phyloP scores from a whole-genome alignment of 495 filamentous ascomycete species.

The Arthonia radiata region DNA sequence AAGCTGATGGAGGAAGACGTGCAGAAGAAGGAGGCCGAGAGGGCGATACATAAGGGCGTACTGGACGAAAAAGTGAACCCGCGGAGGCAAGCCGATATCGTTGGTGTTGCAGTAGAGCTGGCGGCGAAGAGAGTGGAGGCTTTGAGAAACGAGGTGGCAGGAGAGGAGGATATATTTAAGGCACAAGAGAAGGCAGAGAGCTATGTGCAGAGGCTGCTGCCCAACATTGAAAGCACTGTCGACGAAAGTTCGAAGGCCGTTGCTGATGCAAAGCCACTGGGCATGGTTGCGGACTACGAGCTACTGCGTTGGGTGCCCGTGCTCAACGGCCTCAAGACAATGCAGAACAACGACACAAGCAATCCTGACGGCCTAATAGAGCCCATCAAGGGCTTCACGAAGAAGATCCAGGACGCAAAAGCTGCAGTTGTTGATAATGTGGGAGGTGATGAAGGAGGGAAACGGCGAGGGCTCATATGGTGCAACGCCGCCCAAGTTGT shows the following conservation, averaged over 20 bases:
- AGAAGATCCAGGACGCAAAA: too few species aligned
- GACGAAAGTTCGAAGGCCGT: conserved; percentile 1
- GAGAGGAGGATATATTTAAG: conserved; percentile 12
- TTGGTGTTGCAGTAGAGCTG: conserved; percentile 21
- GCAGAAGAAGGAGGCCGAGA: conserved; percentile 17
- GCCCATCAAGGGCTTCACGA: too few species aligned
- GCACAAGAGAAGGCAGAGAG: conserved; percentile 12
- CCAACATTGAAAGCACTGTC: conserved; percentile 1
- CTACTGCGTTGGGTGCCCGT: conserved; percentile 1
- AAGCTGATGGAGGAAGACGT: conserved; percentile 23
- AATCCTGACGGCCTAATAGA: too few species aligned
- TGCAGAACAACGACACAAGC: too few species aligned
- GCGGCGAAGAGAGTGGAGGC: conserved; percentile 13
- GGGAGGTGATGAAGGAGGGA: too few species aligned
- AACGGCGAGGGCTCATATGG: too few species aligned
- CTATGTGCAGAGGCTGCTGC: conserved; percentile 17
- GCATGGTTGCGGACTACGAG: not conserved
- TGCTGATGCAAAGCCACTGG: too few species aligned
- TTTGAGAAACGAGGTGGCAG: conserved; percentile 8
- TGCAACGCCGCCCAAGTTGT: too few species aligned
- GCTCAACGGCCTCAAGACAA: not conserved
- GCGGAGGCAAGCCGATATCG: conserved; percentile 16
- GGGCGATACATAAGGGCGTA: conserved; percentile 3
- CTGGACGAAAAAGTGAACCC: conserved; percentile 9
- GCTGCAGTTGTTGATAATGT: too few species aligned